phyloP scores from a whole-genome alignment of 129 eudicot genomes.

The Pulicaria dysenterica region DNA sequence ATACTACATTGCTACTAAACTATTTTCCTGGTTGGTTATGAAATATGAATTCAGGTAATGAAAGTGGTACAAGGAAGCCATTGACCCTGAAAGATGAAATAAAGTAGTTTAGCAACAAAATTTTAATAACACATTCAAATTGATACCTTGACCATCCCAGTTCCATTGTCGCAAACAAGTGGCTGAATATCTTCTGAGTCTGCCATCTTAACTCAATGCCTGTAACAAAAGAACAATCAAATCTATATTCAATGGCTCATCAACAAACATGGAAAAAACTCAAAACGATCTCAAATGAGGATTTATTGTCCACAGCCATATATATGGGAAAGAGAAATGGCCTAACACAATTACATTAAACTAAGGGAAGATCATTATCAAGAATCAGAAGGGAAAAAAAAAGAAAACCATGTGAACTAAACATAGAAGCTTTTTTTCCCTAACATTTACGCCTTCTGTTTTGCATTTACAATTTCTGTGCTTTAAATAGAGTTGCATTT shows the following conservation, averaged over 20 bases:
- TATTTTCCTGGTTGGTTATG: background rate
- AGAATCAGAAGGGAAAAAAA: slow-evolving; percentile 19
- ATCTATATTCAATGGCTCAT: background rate
- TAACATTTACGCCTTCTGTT: background rate
- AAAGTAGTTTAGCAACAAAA: slow-evolving; percentile 8
- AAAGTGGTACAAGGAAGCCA: background rate
- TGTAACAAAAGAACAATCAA: background rate
- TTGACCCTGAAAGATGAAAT: background rate
- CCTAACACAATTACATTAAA: slow-evolving; percentile 4
- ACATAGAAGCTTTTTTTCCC: background rate
- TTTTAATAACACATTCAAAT: background rate
- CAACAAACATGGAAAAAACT: slow-evolving; percentile 6
- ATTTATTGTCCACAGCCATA: slow-evolving; percentile 10
- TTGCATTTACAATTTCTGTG: background rate
- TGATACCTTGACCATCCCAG: slow-evolving; percentile 69
- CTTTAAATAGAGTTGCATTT: background rate
- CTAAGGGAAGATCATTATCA: slow-evolving; percentile 1
- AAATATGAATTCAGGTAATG: background rate
- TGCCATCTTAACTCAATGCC: slow-evolving; percentile 44
- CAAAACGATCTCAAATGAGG: background rate
- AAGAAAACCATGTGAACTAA: background rate
- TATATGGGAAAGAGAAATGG: background rate
- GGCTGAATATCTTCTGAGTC: slow-evolving; percentile 61
- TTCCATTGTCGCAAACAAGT: slow-evolving; percentile 69
- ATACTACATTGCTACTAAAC: no score